Evolutionary conservation across 495 filamentous ascomycete species (phyloP), one percentile per base, ranked within the genome.

Genomic region (Daldinia grandis): DNA sequence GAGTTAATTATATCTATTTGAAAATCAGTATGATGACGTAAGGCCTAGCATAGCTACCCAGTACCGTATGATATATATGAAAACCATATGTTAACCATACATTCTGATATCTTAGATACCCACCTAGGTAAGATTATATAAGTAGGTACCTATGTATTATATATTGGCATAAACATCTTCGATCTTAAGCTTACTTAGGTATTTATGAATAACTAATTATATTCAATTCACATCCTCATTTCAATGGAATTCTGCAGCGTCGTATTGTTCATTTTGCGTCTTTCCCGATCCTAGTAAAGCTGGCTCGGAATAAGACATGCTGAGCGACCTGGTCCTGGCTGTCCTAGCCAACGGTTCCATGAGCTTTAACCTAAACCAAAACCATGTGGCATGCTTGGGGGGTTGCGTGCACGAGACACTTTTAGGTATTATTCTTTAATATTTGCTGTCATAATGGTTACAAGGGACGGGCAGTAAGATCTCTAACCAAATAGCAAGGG

Each of bases 181-280:
- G 8, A 12, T 33, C 10, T 10, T 33, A 33, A n/a, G 21, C 9
- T 5, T 40, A 40, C 35, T n/a, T 5, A 49, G 8, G 19, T 38
- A 12, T 8, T 35, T 67, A 47, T 62, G 38, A 56, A 57, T 15
- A 68, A n/a, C n/a, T 0, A 38, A n/a, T n/a, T 21, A 51, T 35
- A 35, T 17, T 27, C 5, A 31, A 25, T 51, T 58, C 17, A 28
- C 55, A 47, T 58, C 19, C 38, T 71, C 58, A 63, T 74, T 66
- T 70, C 58, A 8, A 38, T 40, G 9, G 27, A 56, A 50, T 57
- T 55, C 54, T 59, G 63, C 31, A 63, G 58, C 63, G 63, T 74
- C 62, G 62, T 57, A 70, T 55, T 73, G 19, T 66, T 69, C 66
- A 69, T 62, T 69, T 71, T 70, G 53, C 70, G 12, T 64, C 40